Percentiles rank a stretch among this genome's conserved stretches.
These are phyloP conservation scores for Waitea zeae DNA, from an alignment of 1,284 basidiomycete genomes.

Conservation along the genomic window DNA sequence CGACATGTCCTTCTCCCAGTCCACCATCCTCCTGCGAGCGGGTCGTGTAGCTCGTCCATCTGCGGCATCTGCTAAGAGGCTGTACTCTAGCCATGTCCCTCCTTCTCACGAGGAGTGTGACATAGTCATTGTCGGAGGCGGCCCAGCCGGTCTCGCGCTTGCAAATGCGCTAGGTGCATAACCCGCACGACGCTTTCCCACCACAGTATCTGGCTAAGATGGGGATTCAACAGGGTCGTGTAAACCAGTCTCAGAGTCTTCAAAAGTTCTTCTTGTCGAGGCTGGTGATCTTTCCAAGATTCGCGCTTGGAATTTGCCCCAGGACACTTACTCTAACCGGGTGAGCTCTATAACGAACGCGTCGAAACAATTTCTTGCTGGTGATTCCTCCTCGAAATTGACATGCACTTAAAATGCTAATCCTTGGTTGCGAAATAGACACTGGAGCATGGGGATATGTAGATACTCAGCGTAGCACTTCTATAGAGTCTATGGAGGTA, in stretches of 20 bases:
- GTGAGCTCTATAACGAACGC: constrained; percentile 80
- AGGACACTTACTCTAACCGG: constrained; percentile 65
- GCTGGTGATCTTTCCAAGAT: constrained; percentile 59
- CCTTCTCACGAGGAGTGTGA: constrained; percentile 41
- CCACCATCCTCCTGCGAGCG: no score
- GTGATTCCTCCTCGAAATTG: constrained; percentile 30
- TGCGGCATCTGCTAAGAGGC: not conserved
- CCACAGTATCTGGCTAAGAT: constrained; percentile 3
- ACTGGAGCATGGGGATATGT: constrained; percentile 75
- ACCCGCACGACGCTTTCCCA: constrained; percentile 4
- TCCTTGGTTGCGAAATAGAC: constrained; percentile 24
- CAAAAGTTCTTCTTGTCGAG: constrained; percentile 63
- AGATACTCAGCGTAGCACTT: constrained; percentile 50
- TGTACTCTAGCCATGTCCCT: not conserved
- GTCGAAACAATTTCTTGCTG: constrained; percentile 61
- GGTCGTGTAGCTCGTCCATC: no score
- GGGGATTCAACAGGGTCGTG: constrained; percentile 37
- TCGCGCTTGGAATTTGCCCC: constrained; percentile 43
- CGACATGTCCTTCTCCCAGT: no score
- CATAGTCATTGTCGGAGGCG: constrained; percentile 88
- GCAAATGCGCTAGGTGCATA: constrained; percentile 70
- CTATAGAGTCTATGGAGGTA: constrained; percentile 78
- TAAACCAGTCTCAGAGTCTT: constrained; percentile 23
- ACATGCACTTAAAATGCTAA: not conserved
- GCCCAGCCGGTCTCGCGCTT: constrained; percentile 81